Evolutionary conservation across 139 green algal species (phyloP).

Genomic region (Chlamydomonas eustigma): DNA sequence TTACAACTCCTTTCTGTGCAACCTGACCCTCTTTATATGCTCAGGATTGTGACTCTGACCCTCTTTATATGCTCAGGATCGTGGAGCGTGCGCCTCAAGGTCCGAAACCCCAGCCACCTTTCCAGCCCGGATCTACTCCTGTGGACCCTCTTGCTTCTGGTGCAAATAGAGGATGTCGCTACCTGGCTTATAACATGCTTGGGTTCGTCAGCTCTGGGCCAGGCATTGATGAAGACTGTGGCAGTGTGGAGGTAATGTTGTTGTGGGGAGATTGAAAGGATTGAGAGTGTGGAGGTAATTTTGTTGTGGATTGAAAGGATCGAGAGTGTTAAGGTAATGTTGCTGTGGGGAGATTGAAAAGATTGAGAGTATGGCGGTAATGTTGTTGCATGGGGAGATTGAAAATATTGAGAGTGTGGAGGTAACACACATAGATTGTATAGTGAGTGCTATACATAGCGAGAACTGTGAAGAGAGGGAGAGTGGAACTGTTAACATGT

Average conservation of each 20-base stretch:
- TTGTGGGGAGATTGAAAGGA: neutral
- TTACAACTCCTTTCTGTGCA: too few species aligned
- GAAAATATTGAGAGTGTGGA: slow-evolving; percentile 27
- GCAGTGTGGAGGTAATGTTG: neutral
- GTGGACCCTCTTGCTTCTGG: neutral
- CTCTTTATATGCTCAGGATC: neutral
- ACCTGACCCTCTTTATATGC: neutral
- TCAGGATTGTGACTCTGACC: neutral
- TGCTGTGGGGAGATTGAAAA: neutral
- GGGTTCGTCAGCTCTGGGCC: slow-evolving; percentile 40
- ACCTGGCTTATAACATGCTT: slow-evolving; percentile 63
- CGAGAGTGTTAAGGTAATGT: neutral
- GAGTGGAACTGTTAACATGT: too few species aligned
- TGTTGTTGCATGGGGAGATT: too few species aligned
- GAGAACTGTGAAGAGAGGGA: too few species aligned
- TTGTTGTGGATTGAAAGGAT: too few species aligned
- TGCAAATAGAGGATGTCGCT: slow-evolving; percentile 28
- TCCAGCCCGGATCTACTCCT: slow-evolving; percentile 55
- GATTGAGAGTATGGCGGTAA: neutral
- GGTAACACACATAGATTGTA: too few species aligned
- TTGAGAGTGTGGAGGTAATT: neutral
- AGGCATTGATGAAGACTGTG: slow-evolving; percentile 40
- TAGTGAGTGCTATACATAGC: too few species aligned
- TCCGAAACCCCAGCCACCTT: slow-evolving; percentile 39
- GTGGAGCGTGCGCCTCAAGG: neutral